These are phyloP conservation scores for Thyridium curvatum DNA, from an alignment of 2,329 filamentous ascomycete genomes.

Conservation along the genomic window DNA sequence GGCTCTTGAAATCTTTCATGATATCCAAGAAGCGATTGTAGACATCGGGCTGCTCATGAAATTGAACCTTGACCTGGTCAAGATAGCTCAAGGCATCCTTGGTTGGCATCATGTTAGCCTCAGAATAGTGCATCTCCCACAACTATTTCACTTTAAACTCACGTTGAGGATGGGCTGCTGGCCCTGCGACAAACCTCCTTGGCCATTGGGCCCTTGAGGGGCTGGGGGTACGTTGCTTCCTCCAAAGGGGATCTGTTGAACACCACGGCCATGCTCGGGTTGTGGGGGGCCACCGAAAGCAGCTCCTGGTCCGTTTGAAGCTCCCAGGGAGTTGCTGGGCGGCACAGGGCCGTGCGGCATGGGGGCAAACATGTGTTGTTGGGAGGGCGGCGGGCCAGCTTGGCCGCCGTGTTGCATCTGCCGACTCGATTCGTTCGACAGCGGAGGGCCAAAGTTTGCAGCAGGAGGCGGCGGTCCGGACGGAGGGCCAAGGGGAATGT, in stretches of 20 bases:
- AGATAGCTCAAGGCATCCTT: constrained; percentile 86
- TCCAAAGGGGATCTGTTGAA: constrained; percentile 59
- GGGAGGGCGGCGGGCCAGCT: constrained; percentile 35
- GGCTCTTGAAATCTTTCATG: constrained; percentile 99
- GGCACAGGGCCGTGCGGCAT: constrained; percentile 44
- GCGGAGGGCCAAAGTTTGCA: constrained; percentile 46
- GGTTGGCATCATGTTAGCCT: constrained; percentile 15
- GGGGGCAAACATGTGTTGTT: constrained; percentile 53
- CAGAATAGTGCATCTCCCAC: too few species aligned
- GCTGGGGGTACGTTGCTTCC: constrained; percentile 27
- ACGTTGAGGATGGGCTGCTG: constrained; percentile 80
- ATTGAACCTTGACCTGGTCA: constrained; percentile 97
- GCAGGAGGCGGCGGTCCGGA: constrained; percentile 31
- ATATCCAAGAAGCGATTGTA: constrained; percentile 97
- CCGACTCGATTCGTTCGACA: constrained; percentile 46
- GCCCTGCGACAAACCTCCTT: constrained; percentile 62
- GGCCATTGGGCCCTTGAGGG: constrained; percentile 28
- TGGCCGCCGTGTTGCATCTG: constrained; percentile 45
- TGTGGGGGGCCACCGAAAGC: constrained; percentile 67
- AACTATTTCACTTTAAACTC: too few species aligned
- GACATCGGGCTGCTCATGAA: constrained; percentile 92
- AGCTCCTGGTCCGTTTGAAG: constrained; percentile 52
- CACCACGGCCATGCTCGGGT: constrained; percentile 48
- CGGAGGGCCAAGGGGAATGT: constrained; percentile 46
- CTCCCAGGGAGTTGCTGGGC: constrained; percentile 46